These are phyloP conservation scores for Chlamydomonas incerta DNA, from an alignment of 139 green algal genomes.

Conservation along the genomic window DNA sequence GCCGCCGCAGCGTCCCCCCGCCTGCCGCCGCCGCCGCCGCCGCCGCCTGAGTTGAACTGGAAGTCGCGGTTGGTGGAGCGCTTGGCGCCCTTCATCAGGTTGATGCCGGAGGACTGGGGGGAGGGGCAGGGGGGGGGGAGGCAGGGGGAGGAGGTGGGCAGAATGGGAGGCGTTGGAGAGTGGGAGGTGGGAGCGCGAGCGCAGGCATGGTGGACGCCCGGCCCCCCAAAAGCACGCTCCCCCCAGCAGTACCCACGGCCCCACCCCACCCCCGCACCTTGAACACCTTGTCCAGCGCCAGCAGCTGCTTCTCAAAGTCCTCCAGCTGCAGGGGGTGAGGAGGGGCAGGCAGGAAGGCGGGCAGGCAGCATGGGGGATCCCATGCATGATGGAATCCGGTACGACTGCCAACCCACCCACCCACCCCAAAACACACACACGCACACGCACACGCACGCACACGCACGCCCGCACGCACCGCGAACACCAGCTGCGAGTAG, in stretches of 20 bases:
- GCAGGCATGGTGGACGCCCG: too few species aligned
- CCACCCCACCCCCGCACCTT: too few species aligned
- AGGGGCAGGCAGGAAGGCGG: not conserved
- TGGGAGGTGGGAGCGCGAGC: not conserved
- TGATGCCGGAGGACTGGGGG: constrained; percentile 27
- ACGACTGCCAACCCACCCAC: too few species aligned
- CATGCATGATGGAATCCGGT: not conserved
- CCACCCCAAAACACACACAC: too few species aligned
- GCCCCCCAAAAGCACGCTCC: too few species aligned
- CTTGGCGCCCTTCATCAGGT: constrained; percentile 63
- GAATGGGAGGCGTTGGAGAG: not conserved
- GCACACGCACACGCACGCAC: not conserved
- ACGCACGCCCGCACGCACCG: not conserved
- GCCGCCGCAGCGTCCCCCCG: too few species aligned
- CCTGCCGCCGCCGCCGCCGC: too few species aligned
- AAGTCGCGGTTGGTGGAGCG: constrained; percentile 67
- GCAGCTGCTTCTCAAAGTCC: constrained; percentile 66
- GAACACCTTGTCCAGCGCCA: constrained; percentile 49
- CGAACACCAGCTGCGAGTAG: constrained; percentile 21
- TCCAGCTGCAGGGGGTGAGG: constrained; percentile 43
- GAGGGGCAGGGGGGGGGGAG: not conserved
- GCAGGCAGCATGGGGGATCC: not conserved
- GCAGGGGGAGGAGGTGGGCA: not conserved
- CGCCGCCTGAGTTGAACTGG: constrained; percentile 34
- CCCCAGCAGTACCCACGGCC: too few species aligned